Conservation (phyloP, 192 early-diverging fungal genomes). For the Podila verticillata region DNA sequence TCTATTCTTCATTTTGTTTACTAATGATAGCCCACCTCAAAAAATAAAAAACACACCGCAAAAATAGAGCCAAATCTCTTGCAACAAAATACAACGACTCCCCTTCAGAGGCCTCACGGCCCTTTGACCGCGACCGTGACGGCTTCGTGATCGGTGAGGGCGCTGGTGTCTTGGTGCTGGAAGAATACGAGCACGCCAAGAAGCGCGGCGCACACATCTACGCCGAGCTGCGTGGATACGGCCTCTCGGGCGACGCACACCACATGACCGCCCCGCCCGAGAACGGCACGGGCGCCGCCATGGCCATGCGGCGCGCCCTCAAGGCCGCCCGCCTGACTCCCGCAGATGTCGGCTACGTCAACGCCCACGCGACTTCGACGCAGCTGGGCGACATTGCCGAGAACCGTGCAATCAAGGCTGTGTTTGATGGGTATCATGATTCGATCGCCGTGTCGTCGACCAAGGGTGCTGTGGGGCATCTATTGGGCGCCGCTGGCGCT, state of each 20-base stretch:
- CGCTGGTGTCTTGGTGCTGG: conserved; percentile 86
- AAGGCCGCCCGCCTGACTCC: conserved; percentile 65
- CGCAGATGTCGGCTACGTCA: conserved; percentile 84
- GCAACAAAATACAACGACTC: conserved; percentile 82
- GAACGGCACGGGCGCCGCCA: conserved; percentile 85
- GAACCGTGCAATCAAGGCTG: conserved; percentile 81
- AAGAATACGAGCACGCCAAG: conserved; percentile 89
- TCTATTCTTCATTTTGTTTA: too few species aligned
- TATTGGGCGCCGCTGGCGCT: conserved; percentile 95
- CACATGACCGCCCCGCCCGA: conserved; percentile 95
- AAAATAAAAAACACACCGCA: not conserved
- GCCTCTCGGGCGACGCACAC: conserved; percentile 89
- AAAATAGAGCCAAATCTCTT: conserved; percentile 78
- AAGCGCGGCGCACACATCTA: conserved; percentile 89
- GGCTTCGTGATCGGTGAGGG: conserved; percentile 98
- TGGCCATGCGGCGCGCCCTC: conserved; percentile 88
- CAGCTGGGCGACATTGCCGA: conserved; percentile 85
- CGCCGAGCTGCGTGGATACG: conserved; percentile 90
- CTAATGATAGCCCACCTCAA: too few species aligned
- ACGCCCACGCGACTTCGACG: conserved; percentile 96
- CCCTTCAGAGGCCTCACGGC: conserved; percentile 85
- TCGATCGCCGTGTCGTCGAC: conserved; percentile 84
- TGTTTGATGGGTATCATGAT: conserved; percentile 69
- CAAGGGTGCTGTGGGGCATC: conserved; percentile 92
- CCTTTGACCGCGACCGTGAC: conserved; percentile 86